Base-by-base conservation (phyloP, 352 stramenopile species). In the Globisporangium splendens region DNA sequence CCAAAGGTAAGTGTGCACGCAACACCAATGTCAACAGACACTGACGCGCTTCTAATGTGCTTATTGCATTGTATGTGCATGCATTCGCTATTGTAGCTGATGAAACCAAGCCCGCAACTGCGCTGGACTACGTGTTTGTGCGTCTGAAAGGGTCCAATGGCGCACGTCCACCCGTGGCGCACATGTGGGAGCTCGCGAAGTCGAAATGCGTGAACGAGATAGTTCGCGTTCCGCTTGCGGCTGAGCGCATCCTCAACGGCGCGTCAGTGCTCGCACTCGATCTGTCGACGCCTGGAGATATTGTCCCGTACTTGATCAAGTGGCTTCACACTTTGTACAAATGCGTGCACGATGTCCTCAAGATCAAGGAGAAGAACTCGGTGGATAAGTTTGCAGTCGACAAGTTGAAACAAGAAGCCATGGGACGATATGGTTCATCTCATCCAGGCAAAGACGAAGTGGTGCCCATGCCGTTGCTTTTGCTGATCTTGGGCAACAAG, bases 121-220 rank as follows among this genome's bases (percentile, higher is more conserved):
- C 89, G 3, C 72, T 97, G n/a, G 88, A 97, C 63, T 98, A 97
- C 56, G 66, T 91, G 6, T 97, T 93, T 46, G 88, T 91, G 50
- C 84, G 88, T 3, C 68, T 89, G 21, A 94, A 90, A 62, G 62
- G 56, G 51, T 65, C 61, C 4, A 66, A 57, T 41, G 59, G 63
- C 22, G 63, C 62, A 31, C 56, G 65, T 7, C 46, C 68, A 7
- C 55, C 64, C 6, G 83, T 98, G 1, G 89, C 90, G 18, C 87
- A 98, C 59, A 95, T 98, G 62, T 97, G 90, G 91, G 91, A 98
- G 68, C 81, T 98, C 33, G 91, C 88, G 12, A 85, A 78, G 12
- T 69, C 73, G 50, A 88, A 89, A 46, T 90, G 79, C 46, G 66
- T 96, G 17, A 75, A 68, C 8, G 86, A 96, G 46, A 91, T 97